phyloP scores from a whole-genome alignment of 768 basidiomycete genomes.

The Boletus reticulatus region DNA sequence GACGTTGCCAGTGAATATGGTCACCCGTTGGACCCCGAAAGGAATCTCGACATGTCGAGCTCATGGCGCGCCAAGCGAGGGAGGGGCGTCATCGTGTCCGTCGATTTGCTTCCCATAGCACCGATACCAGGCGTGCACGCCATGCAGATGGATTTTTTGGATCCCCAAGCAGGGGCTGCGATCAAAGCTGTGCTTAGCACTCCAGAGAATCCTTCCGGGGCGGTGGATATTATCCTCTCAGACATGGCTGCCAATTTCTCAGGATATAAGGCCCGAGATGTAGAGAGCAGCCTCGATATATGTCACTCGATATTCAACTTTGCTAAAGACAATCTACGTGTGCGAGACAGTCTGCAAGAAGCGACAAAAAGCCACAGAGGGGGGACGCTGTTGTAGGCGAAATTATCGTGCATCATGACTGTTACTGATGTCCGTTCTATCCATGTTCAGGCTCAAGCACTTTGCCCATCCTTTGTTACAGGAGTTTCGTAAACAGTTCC shows the following conservation, averaged over 20 bases:
- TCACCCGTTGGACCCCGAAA: not conserved
- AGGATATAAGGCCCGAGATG: conserved; percentile 67
- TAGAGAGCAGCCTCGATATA: conserved; percentile 66
- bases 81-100: conserved; percentile 57
- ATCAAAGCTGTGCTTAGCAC: conserved; percentile 41
- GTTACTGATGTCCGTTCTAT: not conserved
- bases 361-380: conserved; percentile 42
- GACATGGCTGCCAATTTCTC: conserved; percentile 89
- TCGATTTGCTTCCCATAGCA: conserved; percentile 75
- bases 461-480: conserved; percentile 74
- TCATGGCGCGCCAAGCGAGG: conserved; percentile 27
- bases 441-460: conserved; percentile 67
- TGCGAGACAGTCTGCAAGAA: conserved; percentile 40
- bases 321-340: conserved; percentile 49
- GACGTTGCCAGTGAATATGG: not conserved
- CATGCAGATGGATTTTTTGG: conserved; percentile 78
- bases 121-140: conserved; percentile 72
- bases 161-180: conserved; percentile 43
- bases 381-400: conserved; percentile 49
- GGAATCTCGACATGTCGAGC: not conserved
- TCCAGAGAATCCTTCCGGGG: conserved; percentile 34
- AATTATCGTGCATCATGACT: not conserved
- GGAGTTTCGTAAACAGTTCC: conserved; percentile 55
- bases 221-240: conserved; percentile 79
- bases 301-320: conserved; percentile 74